Percentiles rank a stretch among this genome's conserved stretches.
Evolutionary conservation across 495 filamentous ascomycete species (phyloP).

Genomic region (Pyrenopolyporus hunteri): DNA sequence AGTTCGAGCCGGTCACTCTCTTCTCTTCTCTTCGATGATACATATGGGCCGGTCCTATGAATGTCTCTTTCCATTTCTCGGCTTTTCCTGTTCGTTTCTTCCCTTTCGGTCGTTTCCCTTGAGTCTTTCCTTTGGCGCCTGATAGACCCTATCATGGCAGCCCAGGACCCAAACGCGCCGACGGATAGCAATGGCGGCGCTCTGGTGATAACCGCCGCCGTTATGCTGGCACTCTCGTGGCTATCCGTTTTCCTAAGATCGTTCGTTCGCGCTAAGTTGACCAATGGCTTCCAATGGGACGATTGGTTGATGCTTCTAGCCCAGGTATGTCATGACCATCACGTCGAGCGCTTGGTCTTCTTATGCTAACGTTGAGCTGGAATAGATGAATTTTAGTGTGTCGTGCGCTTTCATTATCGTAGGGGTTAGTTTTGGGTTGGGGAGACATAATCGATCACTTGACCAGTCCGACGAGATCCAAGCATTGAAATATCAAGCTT

Average conservation of each 20-base stretch:
- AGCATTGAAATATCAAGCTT: conserved; percentile 47
- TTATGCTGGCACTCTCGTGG: conserved; percentile 43
- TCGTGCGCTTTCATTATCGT: conserved; percentile 43
- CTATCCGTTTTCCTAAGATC: conserved; percentile 45
- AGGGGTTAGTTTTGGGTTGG: conserved; percentile 45
- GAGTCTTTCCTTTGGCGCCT: conserved; percentile 28
- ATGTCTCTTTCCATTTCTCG: conserved; percentile 15
- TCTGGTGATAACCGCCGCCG: conserved; percentile 39
- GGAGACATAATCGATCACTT: conserved; percentile 46
- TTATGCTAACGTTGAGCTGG: conserved; percentile 4
- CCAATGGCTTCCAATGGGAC: conserved; percentile 48
- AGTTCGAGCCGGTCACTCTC: conserved; percentile 16
- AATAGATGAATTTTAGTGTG: conserved; percentile 44
- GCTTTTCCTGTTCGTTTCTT: conserved; percentile 23
- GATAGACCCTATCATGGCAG: conserved; percentile 40
- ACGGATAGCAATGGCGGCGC: conserved; percentile 46
- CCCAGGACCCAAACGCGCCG: conserved; percentile 41
- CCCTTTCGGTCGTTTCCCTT: conserved; percentile 17
- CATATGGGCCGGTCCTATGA: conserved; percentile 20
- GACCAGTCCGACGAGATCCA: conserved; percentile 43
- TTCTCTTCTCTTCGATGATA: neutral
- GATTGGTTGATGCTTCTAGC: conserved; percentile 52
- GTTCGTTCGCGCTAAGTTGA: conserved; percentile 45
- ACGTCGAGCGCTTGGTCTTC: neutral
- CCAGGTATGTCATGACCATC: conserved; percentile 38